Base-by-base conservation (phyloP, 1,139 yeast species). In the Taphrina pruni region DNA sequence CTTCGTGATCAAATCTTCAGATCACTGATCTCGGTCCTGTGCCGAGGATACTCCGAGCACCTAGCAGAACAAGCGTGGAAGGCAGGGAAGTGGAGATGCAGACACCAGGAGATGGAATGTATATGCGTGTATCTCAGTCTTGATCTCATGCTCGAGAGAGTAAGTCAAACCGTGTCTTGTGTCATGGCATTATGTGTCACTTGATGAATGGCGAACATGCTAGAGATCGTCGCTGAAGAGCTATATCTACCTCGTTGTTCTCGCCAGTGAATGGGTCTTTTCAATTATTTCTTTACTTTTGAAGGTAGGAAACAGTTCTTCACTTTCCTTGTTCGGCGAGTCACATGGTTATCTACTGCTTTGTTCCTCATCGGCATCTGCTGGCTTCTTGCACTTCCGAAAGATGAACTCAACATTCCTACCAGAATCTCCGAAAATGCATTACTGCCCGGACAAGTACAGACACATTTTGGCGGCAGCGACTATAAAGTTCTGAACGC, bases 341-440 rank as follows among this genome's bases (percentile, higher is more conserved):
- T 43, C n/a, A 41, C 48, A 35, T 54, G 52, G 32, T 11, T 64
- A 14, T 54, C 61, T 14, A 55, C 61, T 12, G 43, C 48, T 11
- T 51, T 64, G 9, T 64, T 65, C 52, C 9, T 48, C 38, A 62
- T 46, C 14, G 69, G 69, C 6, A 36, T 65, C 12, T 41, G 51
- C 6, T 65, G 69, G 69, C 64, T 65, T 14, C 50, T 57, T 3
- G 58, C 46, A 12, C 32, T 65, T n/a, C 69, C 69, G 17, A 45
- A 41, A 20, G 69, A 65, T 45, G 52, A 57, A 12, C 51, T 65
- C 21, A 65, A 57, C 36, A 57, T 48, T 2, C 64, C 64, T 35
- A 90, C 97, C 6, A 94, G 94, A 77, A 89, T 93, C 26, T 89
- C 96, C 8, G 99, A 95, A 77, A 95, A 94, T 79, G 99, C 99